Conservation (phyloP, 768 basidiomycete genomes). For the Hygrophorus russula region DNA sequence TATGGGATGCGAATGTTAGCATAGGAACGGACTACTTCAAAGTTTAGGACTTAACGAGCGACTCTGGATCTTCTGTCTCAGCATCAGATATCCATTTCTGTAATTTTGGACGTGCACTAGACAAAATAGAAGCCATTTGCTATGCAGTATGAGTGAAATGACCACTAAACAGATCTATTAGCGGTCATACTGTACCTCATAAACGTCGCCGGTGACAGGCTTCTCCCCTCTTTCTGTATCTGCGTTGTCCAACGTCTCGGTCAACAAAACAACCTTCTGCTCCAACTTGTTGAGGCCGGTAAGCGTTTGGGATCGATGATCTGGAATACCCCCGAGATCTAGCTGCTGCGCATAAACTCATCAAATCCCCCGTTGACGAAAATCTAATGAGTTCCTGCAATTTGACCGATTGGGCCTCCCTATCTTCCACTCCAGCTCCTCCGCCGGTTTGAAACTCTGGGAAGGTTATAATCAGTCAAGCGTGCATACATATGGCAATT, state of each 20-base stretch:
- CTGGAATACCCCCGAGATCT: constrained; percentile 90
- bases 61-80: constrained; percentile 79
- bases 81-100: constrained; percentile 98
- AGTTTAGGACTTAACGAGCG: constrained; percentile 50
- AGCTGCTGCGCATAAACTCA: constrained; percentile 90
- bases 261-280: constrained; percentile 88
- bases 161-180: neutral
- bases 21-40: neutral
- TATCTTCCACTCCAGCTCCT: constrained; percentile 93
- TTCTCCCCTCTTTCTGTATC: constrained; percentile 59
- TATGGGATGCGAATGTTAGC: constrained; percentile 17
- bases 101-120: constrained; percentile 79
- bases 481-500: neutral
- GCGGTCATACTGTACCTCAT: constrained; percentile 67
- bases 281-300: constrained; percentile 91
- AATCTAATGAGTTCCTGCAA: constrained; percentile 96
- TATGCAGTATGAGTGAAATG: constrained; percentile 17
- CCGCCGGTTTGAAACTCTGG: constrained; percentile 86
- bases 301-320: constrained; percentile 84
- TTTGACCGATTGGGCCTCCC: constrained; percentile 91
- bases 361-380: constrained; percentile 98
- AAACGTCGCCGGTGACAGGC: constrained; percentile 84
- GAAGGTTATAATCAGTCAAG: neutral
- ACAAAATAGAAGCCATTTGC: constrained; percentile 85
- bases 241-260: constrained; percentile 94